Evolutionary conservation across 1,284 basidiomycete species (phyloP), one percentile per base, ranked within the genome.

Genomic region (Trametes pubescens): DNA sequence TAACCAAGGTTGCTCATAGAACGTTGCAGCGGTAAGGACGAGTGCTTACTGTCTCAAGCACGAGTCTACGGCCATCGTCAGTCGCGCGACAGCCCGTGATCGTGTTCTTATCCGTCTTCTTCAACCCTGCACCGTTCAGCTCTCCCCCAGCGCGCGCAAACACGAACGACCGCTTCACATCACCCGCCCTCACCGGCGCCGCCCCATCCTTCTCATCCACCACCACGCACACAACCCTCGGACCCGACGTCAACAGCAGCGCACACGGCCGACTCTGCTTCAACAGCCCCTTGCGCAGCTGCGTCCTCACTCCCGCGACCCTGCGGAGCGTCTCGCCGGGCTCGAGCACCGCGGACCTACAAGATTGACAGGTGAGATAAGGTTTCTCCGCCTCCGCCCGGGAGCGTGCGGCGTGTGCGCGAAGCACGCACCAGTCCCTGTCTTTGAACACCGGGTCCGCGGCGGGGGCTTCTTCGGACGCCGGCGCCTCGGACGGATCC

Each of bases 211-310:
- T 66, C 29, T 60, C 63, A 11, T 66, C 59, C 4, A 54, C 29
- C 6, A 48, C 7, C 6, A 69, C 63, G 24, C 67, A 69, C 22
- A 69, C 7, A 6, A 69, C n/a, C 26, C 67, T 62, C 13, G 65
- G 62, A 2, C 24, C 34, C 5, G 59, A 59, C n/a, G 67, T 69
- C 9, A 69, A 47, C 3, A 69, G 43, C 6, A 69, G 61, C 8
- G 58, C 57, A 21, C 67, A 66, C 24, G 52, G 21, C n/a, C 65
- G 62, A 21, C 24, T 53, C 34, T 66, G 62, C 52, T 63, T 69
- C 18, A 64, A 35, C 4, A 65, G 24, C 14, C 67, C 65, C 29
- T 62, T 62, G 29, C 67, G 65, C 16, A 66, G 32, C n/a, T 51
- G 51, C 8, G 65, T 56, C 16, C 21, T 53, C 22, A 60, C 65